Evolutionary conservation across 176 grass and related monocot genomes (phyloP), one percentile per base, ranked within the genome.

Genomic region (Oryza australiensis): DNA sequence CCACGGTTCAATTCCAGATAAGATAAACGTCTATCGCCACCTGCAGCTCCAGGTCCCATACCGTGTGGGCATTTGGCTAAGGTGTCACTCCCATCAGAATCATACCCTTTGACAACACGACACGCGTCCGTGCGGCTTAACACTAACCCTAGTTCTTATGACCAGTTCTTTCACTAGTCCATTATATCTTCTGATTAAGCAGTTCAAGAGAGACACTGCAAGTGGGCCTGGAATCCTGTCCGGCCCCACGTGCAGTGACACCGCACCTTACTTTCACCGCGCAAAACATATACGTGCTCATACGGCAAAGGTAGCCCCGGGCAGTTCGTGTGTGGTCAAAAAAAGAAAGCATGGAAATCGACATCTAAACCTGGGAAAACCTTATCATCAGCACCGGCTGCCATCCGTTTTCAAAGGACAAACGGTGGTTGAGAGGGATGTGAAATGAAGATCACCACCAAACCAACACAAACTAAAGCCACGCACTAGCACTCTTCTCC

Each of bases 361-460:
- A 90, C 79, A 24, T 63, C 68, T 18, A 33, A 75, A 49, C 84
- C 48, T 33, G 84, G 46, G 12, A 45, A 62, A 79, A 14, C 37
- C 74, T 62, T 79, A 73, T 78, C 83, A 38, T 75, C 66, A 76
- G 59, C 35, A 64, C 55, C 2, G 7, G 40, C 34, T 26, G 28
- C 68, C 7, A 62, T 74, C 83, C 34, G n/a, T 33, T 80, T 15
- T 14, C 3, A 2, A 35, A 77, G 33, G 45, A 69, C 83, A 66
- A 16, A 55, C 71, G 73, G 83, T 62, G 64, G 83, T 74, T 62
- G 79, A 67, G 79, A 86, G 78, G 41, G 78, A 89, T 33, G 5
- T 1, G 43, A 16, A 79, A 37, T 60, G 34, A 64, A 59, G 32
- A 16, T 37, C 68, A 24, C 45, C 1, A 71, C 49, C 30, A 62